phyloP scores from a whole-genome alignment of 129 eudicot genomes.

The Mikania micrantha region DNA sequence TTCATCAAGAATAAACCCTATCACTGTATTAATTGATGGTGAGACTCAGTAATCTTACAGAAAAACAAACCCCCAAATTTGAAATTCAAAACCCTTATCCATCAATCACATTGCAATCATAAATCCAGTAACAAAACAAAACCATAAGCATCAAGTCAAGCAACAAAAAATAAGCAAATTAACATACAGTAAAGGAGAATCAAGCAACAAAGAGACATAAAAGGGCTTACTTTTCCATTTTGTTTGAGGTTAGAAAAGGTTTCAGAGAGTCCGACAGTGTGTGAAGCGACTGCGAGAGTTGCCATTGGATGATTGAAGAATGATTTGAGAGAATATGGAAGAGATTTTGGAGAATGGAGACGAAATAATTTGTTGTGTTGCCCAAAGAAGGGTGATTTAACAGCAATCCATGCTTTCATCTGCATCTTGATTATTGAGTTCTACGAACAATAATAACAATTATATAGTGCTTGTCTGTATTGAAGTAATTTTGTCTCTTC shows the following conservation, averaged over 20 bases:
- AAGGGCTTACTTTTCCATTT: constrained; percentile 53
- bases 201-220: not conserved
- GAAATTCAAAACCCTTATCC: not conserved
- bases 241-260: constrained; percentile 64
- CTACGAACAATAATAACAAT: too few relatives aligned
- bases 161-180: not conserved
- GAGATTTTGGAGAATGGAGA: not conserved
- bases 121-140: not conserved
- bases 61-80: not conserved
- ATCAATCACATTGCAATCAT: not conserved
- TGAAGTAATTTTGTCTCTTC: too few relatives aligned
- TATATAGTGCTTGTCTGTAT: too few relatives aligned
- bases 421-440: too few relatives aligned
- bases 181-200: not conserved
- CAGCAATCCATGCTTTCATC: too few relatives aligned
- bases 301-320: constrained; percentile 47
- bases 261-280: constrained; percentile 57
- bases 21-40: not conserved
- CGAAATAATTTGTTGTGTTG: constrained; percentile 12
- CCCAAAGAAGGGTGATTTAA: constrained; percentile 25
- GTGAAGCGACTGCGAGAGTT: constrained; percentile 32
- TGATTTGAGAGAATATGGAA: constrained; percentile 15
- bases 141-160: not conserved
- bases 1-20: too few relatives aligned
- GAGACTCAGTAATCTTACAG: not conserved